A percentile compares a stretch with the other conserved stretches of the same genome.
phyloP scores from a whole-genome alignment of 768 basidiomycete species.

The Sporobolomyces pararoseus region DNA sequence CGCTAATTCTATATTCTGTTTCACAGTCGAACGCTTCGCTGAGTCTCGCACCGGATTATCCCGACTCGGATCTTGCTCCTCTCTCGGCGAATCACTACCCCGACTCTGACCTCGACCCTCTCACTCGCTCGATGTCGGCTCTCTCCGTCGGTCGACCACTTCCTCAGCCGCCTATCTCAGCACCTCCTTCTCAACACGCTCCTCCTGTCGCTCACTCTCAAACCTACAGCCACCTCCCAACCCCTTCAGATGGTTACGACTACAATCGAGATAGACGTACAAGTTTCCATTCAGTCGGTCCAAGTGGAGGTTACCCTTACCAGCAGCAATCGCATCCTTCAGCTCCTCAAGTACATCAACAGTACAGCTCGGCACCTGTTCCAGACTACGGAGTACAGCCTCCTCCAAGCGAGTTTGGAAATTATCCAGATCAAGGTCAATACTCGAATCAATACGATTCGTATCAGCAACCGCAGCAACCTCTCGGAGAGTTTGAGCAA shows the following conservation, averaged over 20 bases:
- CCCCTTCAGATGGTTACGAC: not conserved
- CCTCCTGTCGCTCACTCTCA: not conserved
- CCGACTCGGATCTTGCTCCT: conserved; percentile 20
- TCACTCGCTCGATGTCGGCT: conserved; percentile 31
- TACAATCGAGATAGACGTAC: not conserved
- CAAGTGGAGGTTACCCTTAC: not conserved
- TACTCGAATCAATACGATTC: not conserved
- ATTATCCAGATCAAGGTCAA: not conserved
- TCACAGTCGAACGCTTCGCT: not conserved
- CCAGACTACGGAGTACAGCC: not conserved
- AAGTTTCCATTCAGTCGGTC: not conserved
- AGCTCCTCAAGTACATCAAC: not conserved
- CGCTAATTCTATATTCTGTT: not conserved
- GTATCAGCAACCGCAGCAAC: not conserved
- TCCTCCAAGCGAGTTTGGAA: conserved; percentile 20
- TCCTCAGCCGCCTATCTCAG: conserved; percentile 1
- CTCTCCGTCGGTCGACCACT: conserved; percentile 29
- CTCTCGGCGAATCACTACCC: conserved; percentile 26
- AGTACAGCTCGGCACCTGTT: not conserved
- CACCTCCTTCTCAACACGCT: not conserved
- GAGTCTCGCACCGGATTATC: not conserved
- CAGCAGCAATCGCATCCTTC: not conserved
- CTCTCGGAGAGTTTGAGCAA: conserved; percentile 22
- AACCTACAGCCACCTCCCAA: not conserved
- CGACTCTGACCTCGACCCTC: conserved; percentile 32